A percentile compares a stretch with the other conserved stretches of the same genome.
Conservation (phyloP, 768 basidiomycete genomes). For the Sarcomyxa edulis region DNA sequence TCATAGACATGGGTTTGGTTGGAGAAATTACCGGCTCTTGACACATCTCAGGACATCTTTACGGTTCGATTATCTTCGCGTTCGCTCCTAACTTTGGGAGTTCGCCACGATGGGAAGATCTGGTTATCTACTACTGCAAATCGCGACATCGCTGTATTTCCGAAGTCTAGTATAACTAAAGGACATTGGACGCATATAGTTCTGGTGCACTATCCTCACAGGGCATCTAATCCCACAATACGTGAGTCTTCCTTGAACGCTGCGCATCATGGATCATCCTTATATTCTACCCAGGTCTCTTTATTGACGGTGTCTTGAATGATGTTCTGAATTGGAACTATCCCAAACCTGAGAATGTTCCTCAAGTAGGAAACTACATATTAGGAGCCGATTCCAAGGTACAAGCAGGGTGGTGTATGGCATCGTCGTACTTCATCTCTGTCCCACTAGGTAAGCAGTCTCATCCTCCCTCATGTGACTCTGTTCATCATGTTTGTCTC, state of each 20-base stretch:
- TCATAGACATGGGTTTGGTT: constrained; percentile 46
- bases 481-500: constrained; percentile 4
- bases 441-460: constrained; percentile 46
- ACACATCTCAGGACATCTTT: constrained; percentile 31
- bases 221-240: constrained; percentile 48
- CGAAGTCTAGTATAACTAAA: constrained; percentile 41
- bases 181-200: constrained; percentile 70
- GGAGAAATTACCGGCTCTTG: constrained; percentile 31
- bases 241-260: constrained; percentile 35
- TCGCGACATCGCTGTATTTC: constrained; percentile 35
- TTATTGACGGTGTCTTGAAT: constrained; percentile 64
- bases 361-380: constrained; percentile 35
- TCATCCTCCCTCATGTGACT: not conserved
- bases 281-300: constrained; percentile 46
- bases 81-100: constrained; percentile 34
- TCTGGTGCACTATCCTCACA: constrained; percentile 60
- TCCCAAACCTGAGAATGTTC: constrained; percentile 41
- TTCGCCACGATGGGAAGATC: constrained; percentile 55
- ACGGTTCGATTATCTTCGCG: constrained; percentile 21
- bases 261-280: constrained; percentile 1
- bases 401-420: constrained; percentile 62
- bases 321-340: constrained; percentile 63
- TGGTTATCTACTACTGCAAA: constrained; percentile 38
- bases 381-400: constrained; percentile 50
- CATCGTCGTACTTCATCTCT: constrained; percentile 59